Percentiles rank a stretch among this genome's conserved stretches.
These are phyloP conservation scores for Nicotiana rustica DNA, from an alignment of 305 asterid genomes.

Conservation along the genomic window DNA sequence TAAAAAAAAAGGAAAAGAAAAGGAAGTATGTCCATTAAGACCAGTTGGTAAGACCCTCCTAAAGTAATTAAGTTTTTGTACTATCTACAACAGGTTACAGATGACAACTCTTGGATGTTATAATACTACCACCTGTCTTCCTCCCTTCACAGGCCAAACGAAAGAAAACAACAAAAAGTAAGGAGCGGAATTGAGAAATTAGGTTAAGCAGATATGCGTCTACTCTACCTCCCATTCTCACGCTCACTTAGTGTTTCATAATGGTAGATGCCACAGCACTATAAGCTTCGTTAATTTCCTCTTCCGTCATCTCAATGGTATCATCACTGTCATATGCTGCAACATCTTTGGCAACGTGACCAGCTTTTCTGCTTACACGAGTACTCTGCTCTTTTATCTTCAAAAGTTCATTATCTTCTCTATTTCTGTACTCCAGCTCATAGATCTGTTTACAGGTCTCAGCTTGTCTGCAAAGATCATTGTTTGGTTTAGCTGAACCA, in stretches of 20 bases:
- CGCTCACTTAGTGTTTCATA: slow-evolving; percentile 36
- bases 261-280: slow-evolving; percentile 51
- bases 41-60: background rate
- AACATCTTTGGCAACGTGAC: slow-evolving; percentile 36
- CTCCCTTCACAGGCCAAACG: too few species aligned
- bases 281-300: slow-evolving; percentile 81
- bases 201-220: background rate
- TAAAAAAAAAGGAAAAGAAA: too few species aligned
- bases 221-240: background rate
- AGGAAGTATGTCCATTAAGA: background rate
- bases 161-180: background rate
- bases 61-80: slow-evolving; percentile 8
- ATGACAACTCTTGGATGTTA: background rate
- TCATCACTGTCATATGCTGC: slow-evolving; percentile 68
- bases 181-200: background rate
- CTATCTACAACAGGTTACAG: background rate
- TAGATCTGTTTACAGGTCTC: slow-evolving; percentile 70
- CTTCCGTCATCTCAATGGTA: slow-evolving; percentile 92
- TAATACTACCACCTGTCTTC: too few species aligned
- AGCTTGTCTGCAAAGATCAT: slow-evolving; percentile 70
- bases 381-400: slow-evolving; percentile 43
- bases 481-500: slow-evolving; percentile 42
- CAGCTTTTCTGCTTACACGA: slow-evolving; percentile 31
- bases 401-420: slow-evolving; percentile 45
- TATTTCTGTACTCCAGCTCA: slow-evolving; percentile 67